Base-by-base conservation (phyloP, 2,329 filamentous ascomycete genomes). In the Elsinoe perseae region DNA sequence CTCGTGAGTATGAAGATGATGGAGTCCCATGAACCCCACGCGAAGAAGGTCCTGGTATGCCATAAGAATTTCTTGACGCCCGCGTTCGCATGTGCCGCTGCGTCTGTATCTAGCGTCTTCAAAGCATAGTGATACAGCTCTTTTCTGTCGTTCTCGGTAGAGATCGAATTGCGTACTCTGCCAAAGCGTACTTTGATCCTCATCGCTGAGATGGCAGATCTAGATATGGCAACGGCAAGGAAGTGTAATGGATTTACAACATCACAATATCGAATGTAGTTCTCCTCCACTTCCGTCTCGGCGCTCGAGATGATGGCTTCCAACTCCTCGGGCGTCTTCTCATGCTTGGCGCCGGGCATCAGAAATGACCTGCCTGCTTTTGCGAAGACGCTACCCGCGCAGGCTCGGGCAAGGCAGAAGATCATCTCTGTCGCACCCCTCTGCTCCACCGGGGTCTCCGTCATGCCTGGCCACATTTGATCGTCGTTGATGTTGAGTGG, bases 361-460 rank as follows among this genome's bases (percentile, higher is more conserved):
- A 62, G 62, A 63, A 66, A 1, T 60, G 57, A 10, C 65, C 65
- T 43, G 67, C 1, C 36, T 57, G 44, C 30, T 38, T 50, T 50
- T 50, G 61, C 44, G 60, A 75, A 68, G 50, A 74, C 73, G 12
- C 69, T 68, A 2, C 72, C 73, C 3, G 76, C 65, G 34, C 73
- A 68, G 23, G 69, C 69, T 27, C 75, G 68, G 2, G 74, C 69
- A 8, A 73, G 65, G 58, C 71, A 74, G 64, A 75, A 75, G 60
- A 75, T 75, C 48, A 70, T 71, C 6, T 85, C 82, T 0, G 81
- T 83, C 1, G 78, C 66, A 1, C 78, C 80, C 6, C 73, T 66
- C 4, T 76, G 75, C 40, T 78, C 71, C 1, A 68, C 60, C 0
- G 81, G 81, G 1, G 73, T 66, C 2, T 75, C 67, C 2, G 68